Conservation (phyloP, 23 red algal species). For the Gracilaria caudata region DNA sequence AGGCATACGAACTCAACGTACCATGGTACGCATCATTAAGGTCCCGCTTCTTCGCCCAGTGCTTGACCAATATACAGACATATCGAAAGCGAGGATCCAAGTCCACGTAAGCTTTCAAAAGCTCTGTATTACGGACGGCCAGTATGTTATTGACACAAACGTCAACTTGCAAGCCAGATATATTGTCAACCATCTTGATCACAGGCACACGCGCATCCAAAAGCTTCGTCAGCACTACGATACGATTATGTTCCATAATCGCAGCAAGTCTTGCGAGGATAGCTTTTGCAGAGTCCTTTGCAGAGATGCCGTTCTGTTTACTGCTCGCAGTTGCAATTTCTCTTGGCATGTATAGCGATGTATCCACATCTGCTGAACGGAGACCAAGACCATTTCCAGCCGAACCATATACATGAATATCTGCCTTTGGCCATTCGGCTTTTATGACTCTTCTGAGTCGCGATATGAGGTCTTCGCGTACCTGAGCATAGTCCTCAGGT, state of each 20-base stretch:
- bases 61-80: conserved; percentile 88
- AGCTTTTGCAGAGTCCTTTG: conserved; percentile 30
- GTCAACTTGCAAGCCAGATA: conserved; percentile 81
- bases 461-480: conserved; percentile 46
- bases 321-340: not conserved
- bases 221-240: conserved; percentile 71
- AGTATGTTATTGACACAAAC: conserved; percentile 94
- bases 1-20: conserved; percentile 97
- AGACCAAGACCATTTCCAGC: conserved; percentile 81
- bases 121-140: conserved; percentile 82
- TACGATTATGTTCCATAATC: conserved; percentile 74
- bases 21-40: conserved; percentile 96
- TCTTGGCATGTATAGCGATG: conserved; percentile 74
- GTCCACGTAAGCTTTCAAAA: conserved; percentile 83
- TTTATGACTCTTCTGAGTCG: conserved; percentile 54
- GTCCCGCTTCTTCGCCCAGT: conserved; percentile 89
- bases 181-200: conserved; percentile 91
- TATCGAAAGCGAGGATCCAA: conserved; percentile 88
- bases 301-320: conserved; percentile 29
- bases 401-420: conserved; percentile 88
- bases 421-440: conserved; percentile 54
- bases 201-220: conserved; percentile 93
- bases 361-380: conserved; percentile 85
- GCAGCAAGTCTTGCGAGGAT: conserved; percentile 53
- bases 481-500: conserved; percentile 22